phyloP scores from a whole-genome alignment of 2,329 filamentous ascomycete species.

The Claviceps digitariae region DNA sequence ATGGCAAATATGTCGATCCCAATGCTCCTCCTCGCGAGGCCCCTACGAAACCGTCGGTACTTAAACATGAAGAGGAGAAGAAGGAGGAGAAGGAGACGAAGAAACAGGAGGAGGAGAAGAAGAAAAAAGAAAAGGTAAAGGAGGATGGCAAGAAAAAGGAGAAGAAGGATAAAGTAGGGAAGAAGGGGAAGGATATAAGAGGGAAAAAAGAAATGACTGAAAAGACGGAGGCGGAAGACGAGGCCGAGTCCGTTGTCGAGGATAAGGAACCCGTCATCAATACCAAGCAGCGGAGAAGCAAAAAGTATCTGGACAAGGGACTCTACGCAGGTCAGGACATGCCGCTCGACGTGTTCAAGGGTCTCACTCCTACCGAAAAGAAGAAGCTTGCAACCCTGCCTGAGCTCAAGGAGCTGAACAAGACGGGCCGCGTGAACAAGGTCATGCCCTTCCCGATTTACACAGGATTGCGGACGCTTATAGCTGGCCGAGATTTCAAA shows the following conservation, averaged over 20 bases:
- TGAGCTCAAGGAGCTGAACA: constrained; percentile 25
- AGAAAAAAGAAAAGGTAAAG: too few species aligned
- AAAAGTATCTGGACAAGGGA: constrained; percentile 71
- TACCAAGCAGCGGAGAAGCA: constrained; percentile 36
- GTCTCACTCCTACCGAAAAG: constrained; percentile 36
- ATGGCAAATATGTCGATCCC: constrained; percentile 45
- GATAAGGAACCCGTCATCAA: constrained; percentile 14
- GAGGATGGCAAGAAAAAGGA: not conserved
- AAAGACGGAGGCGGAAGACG: not conserved
- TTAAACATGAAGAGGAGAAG: constrained; percentile 6
- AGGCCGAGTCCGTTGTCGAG: constrained; percentile 8
- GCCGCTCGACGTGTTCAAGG: constrained; percentile 32
- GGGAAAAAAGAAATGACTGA: not conserved
- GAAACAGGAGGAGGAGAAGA: not conserved
- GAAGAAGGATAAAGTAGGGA: not conserved
- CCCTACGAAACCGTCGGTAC: constrained; percentile 21
- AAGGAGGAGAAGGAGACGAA: not conserved
- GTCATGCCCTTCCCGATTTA: constrained; percentile 67
- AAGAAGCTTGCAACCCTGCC: constrained; percentile 34
- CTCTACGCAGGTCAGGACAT: constrained; percentile 72
- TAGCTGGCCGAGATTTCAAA: constrained; percentile 68
- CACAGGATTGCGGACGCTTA: constrained; percentile 55
- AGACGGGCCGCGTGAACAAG: constrained; percentile 35
- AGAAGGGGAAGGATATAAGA: not conserved
- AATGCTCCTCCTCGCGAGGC: constrained; percentile 26